Conservation (phyloP, 306 rosid species). For the Prunus padus region DNA sequence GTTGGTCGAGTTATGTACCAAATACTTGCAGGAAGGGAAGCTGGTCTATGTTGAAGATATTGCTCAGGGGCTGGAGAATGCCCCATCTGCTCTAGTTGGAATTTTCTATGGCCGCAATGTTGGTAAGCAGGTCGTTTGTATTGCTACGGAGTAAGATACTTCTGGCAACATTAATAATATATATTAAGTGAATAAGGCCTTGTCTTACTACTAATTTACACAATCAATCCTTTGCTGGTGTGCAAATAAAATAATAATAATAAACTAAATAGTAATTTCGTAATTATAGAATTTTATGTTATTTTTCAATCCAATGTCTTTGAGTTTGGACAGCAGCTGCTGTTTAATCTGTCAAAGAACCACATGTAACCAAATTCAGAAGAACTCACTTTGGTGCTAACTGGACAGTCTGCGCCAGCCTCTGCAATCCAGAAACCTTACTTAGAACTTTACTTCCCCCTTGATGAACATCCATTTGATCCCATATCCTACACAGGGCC, state of each 20-base stretch:
- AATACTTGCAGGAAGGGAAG: not conserved
- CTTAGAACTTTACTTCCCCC: constrained; percentile 1
- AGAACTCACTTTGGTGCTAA: not conserved
- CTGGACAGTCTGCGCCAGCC: not conserved
- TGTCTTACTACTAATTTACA: not conserved
- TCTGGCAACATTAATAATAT: not conserved
- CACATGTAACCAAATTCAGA: not conserved
- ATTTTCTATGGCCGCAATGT: not conserved
- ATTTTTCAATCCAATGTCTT: not conserved
- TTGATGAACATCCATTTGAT: not conserved
- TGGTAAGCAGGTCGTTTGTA: not conserved
- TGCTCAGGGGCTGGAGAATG: not conserved
- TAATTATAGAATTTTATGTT: too few relatives aligned
- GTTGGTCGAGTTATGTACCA: not conserved
- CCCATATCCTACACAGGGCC: not conserved
- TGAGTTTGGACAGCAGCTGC: too few relatives aligned
- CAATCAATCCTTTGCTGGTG: not conserved
- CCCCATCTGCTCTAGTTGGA: not conserved
- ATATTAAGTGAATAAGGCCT: too few relatives aligned
- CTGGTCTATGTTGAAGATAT: not conserved
- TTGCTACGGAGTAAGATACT: not conserved
- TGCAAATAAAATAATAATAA: too few relatives aligned
- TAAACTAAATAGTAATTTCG: not conserved
- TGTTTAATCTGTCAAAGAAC: not conserved
- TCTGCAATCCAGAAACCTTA: constrained; percentile 7